A percentile compares a stretch with the other conserved stretches of the same genome.
phyloP scores from a whole-genome alignment of 805 yeast species.

The Metschnikowia aberdeeniae region DNA sequence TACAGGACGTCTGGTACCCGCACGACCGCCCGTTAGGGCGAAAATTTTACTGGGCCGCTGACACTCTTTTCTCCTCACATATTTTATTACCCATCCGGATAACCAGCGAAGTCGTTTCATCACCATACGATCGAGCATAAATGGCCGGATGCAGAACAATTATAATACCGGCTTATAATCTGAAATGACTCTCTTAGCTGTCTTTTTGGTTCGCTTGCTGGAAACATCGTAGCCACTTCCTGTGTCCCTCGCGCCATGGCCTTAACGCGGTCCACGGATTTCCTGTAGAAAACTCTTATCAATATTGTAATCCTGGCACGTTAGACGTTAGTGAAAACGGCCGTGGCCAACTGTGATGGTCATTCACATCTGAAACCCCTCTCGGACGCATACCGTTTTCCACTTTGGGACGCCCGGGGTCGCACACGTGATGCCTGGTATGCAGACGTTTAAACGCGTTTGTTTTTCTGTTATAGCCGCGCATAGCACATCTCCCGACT shows the following conservation, averaged over 20 bases:
- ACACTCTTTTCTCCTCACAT: slow-evolving; percentile 14
- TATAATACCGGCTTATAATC: slow-evolving; percentile 32
- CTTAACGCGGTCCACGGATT: too few relatives aligned
- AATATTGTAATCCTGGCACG: too few relatives aligned
- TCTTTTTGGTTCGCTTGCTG: slow-evolving; percentile 43
- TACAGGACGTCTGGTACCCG: not conserved
- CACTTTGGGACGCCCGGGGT: not conserved
- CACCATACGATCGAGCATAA: slow-evolving; percentile 43
- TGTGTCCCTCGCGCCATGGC: too few relatives aligned
- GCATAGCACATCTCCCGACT: slow-evolving; percentile 1
- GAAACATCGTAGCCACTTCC: slow-evolving; percentile 23
- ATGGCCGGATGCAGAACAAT: slow-evolving; percentile 46
- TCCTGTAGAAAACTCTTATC: too few relatives aligned
- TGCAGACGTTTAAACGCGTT: slow-evolving; percentile 2
- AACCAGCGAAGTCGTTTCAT: slow-evolving; percentile 43
- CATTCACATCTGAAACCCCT: too few relatives aligned
- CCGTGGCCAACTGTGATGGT: too few relatives aligned
- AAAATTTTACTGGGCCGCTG: slow-evolving; percentile 2
- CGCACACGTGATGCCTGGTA: slow-evolving; percentile 1
- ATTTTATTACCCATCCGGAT: slow-evolving; percentile 32
- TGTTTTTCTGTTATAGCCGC: slow-evolving; percentile 3
- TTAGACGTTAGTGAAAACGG: too few relatives aligned
- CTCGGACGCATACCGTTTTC: too few relatives aligned
- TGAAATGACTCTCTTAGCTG: slow-evolving; percentile 17
- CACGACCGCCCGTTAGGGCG: slow-evolving; percentile 6